A percentile compares a stretch with the other conserved stretches of the same genome.
Evolutionary conservation across 2,329 filamentous ascomycete genomes (phyloP).

Genomic region (Colletotrichum tanaceti): DNA sequence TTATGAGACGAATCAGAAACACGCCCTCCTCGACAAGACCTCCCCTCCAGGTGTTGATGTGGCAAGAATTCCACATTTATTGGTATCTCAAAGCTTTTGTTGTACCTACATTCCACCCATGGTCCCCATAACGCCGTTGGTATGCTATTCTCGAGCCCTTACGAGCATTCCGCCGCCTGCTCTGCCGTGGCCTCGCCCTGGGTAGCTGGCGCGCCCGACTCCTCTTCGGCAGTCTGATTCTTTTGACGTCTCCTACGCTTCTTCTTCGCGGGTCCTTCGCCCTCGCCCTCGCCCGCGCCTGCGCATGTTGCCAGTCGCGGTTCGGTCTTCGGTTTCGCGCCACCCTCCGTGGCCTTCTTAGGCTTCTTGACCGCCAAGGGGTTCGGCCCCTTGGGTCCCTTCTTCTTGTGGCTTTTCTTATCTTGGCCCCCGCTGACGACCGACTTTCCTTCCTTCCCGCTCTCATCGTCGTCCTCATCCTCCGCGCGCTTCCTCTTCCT

Average conservation of each 20-base stretch:
- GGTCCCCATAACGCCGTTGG: constrained; percentile 30
- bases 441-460: constrained; percentile 43
- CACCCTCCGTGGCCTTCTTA: constrained; percentile 60
- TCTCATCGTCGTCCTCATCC: constrained; percentile 50
- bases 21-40: constrained; percentile 1
- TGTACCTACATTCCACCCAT: constrained; percentile 36
- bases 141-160: constrained; percentile 21
- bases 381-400: constrained; percentile 76
- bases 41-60: not conserved
- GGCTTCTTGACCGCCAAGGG: constrained; percentile 77
- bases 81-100: constrained; percentile 39
- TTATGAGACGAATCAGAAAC: constrained; percentile 15
- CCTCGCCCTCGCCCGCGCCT: constrained; percentile 23
- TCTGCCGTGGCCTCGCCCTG: constrained; percentile 39
- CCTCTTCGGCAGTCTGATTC: constrained; percentile 45
- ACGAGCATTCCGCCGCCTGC: constrained; percentile 31
- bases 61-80: constrained; percentile 25
- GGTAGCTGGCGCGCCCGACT: constrained; percentile 45
- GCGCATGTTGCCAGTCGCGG: constrained; percentile 43
- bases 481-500: constrained; percentile 65
- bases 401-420: constrained; percentile 66
- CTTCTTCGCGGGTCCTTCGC: constrained; percentile 48
- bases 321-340: constrained; percentile 44
- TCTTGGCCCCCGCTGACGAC: constrained; percentile 42
- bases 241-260: constrained; percentile 54